Conservation (phyloP, 1,139 yeast genomes). For the Nakaseomyces kungkrabaensis region DNA sequence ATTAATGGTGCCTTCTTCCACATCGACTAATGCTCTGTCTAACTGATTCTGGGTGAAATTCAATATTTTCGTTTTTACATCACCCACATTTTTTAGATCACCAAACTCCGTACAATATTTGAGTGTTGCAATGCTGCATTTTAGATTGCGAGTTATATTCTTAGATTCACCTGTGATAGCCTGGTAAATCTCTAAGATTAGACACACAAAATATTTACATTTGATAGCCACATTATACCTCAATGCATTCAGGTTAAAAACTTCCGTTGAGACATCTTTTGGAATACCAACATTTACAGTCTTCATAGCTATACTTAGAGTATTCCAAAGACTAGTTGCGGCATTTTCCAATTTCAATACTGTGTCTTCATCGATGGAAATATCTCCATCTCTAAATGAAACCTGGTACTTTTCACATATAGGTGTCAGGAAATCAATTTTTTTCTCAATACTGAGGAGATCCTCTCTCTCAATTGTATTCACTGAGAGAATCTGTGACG, state of each 20-base stretch:
- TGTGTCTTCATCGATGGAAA: constrained; percentile 10
- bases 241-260: neutral
- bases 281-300: neutral
- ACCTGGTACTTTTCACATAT: constrained; percentile 19
- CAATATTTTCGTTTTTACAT: constrained; percentile 6
- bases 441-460: constrained; percentile 8
- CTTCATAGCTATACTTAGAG: constrained; percentile 12
- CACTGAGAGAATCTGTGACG: constrained; percentile 10
- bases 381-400: constrained; percentile 13
- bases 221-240: constrained; percentile 4
- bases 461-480: constrained; percentile 5
- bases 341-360: constrained; percentile 16
- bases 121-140: constrained; percentile 9
- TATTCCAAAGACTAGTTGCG: constrained; percentile 21
- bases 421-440: constrained; percentile 15
- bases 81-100: constrained; percentile 9
- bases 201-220: constrained; percentile 16
- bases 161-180: constrained; percentile 7
- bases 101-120: constrained; percentile 6
- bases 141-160: constrained; percentile 12
- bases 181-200: constrained; percentile 17
- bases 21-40: constrained; percentile 1
- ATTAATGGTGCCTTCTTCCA: constrained; percentile 3
- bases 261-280: neutral
- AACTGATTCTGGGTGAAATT: constrained; percentile 10